phyloP scores from a whole-genome alignment of 1,139 yeast species.

The Suhomyces ambrosiae region DNA sequence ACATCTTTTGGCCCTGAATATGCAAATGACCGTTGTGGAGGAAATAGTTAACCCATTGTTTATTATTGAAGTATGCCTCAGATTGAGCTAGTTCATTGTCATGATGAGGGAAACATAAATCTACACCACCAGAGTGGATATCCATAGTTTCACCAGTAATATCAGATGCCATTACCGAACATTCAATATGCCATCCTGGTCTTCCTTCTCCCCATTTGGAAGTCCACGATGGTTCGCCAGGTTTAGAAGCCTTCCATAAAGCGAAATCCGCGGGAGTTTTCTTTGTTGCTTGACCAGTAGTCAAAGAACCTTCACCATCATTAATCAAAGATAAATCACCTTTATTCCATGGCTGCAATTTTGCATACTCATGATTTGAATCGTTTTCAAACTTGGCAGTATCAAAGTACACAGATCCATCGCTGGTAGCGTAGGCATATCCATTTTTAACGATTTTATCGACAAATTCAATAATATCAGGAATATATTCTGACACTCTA shows the following conservation, averaged over 20 bases:
- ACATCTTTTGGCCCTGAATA: constrained; percentile 98
- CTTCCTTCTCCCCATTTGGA: constrained; percentile 98
- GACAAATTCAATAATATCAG: constrained; percentile 84
- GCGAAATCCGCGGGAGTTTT: constrained; percentile 87
- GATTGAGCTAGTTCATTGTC: constrained; percentile 97
- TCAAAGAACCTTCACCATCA: constrained; percentile 94
- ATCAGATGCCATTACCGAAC: constrained; percentile 98
- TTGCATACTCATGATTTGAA: constrained; percentile 82
- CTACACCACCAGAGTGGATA: constrained; percentile 96
- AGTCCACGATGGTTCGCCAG: constrained; percentile 96
- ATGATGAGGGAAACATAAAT: constrained; percentile 98
- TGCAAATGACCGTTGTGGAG: constrained; percentile 96
- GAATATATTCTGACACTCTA: constrained; percentile 95
- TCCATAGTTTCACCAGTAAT: constrained; percentile 82
- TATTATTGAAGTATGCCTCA: constrained; percentile 86
- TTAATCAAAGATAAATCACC: constrained; percentile 82
- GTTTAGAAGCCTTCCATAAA: constrained; percentile 93
- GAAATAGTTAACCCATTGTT: constrained; percentile 96
- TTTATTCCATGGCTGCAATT: constrained; percentile 97
- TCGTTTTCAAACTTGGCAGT: constrained; percentile 76
- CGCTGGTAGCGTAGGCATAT: constrained; percentile 77
- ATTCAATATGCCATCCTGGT: constrained; percentile 99
- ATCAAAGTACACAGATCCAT: constrained; percentile 95
- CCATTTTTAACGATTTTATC: constrained; percentile 74
- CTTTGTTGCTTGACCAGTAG: constrained; percentile 56